Base-by-base conservation (phyloP, 306 rosid species). In the Quercus mongolica region DNA sequence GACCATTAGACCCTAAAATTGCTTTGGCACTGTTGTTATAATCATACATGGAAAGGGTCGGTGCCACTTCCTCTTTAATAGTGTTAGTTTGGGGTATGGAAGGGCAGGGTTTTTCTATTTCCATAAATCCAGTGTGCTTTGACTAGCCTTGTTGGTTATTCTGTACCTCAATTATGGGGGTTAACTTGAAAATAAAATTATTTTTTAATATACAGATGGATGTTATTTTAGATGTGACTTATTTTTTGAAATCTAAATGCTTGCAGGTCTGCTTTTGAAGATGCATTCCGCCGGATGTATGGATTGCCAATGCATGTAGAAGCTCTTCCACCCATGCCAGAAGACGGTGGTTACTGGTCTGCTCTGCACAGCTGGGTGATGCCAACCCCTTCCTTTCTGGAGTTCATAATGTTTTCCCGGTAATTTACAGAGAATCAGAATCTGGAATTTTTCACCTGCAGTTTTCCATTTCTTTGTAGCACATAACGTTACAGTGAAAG, bases 321-420 rank as follows among this genome's bases (percentile, higher is more conserved):
- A 81, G 98, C 93, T 75, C 99, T 95, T 76, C 98, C 98, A 56
- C 94, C 98, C 81, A 90, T 95, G 98, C 98, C 97, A 76, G 97
- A 93, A 72, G 97, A 91, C 79, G 97, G 94, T 72, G 97, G 89
- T 81, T 84, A 83, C 79, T 95, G 99, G 98, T 91, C 97, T 79
- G 89, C 92, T 19, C 84, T 93, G 85, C 99, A 93, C 79, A 95
- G 94, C 78, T 95, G 99, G 99, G 94, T 95, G 90, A 93, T 95
- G 98, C 99, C 99, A 82, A 93, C 99, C 78, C 96, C 93, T 51
- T 95, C 98, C 73, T 95, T 93, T 88, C 83, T 89, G 82, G 98
- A 94, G 87, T 93, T 95, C 74, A 58, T 89, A 38, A 95, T 95
- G 99, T 95, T 93, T 86, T 87, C 98, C 61, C 81, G 98, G 99